A percentile compares a stretch with the other conserved stretches of the same genome.
Conservation (phyloP, 2,329 filamentous ascomycete species). For the Aspergillus aculeatus region DNA sequence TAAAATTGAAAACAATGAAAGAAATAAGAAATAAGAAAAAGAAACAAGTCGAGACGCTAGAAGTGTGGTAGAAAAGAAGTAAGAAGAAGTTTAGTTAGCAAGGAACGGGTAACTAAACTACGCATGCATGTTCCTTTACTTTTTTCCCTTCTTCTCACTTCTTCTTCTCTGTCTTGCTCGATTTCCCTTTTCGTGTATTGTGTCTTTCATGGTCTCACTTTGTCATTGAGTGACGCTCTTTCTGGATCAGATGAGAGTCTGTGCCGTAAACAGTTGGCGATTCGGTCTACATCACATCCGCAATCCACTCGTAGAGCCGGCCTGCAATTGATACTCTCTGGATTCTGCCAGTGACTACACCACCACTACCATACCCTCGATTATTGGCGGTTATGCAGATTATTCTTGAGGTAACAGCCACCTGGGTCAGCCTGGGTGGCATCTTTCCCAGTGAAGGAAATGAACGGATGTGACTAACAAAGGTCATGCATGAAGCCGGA, state of each 20-base stretch:
- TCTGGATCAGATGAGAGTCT: slow-evolving; percentile 10
- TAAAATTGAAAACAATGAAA: neutral
- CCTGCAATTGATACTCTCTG: slow-evolving; percentile 14
- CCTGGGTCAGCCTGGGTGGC: slow-evolving; percentile 16
- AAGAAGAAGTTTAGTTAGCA: slow-evolving; percentile 18
- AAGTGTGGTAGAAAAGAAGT: slow-evolving; percentile 7
- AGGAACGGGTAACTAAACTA: slow-evolving; percentile 16
- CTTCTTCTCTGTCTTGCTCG: slow-evolving; percentile 12
- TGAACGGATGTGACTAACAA: slow-evolving; percentile 13
- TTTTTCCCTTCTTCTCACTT: slow-evolving; percentile 8
- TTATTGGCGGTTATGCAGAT: slow-evolving; percentile 31
- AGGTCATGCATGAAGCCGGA: slow-evolving; percentile 14
- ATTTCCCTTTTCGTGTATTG: slow-evolving; percentile 13
- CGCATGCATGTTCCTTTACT: slow-evolving; percentile 20
- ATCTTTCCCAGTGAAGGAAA: slow-evolving; percentile 13
- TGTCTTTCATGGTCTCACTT: slow-evolving; percentile 1
- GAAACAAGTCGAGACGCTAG: neutral
- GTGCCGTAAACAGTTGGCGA: slow-evolving; percentile 22
- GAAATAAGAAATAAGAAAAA: neutral
- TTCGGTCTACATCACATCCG: slow-evolving; percentile 22
- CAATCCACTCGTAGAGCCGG: slow-evolving; percentile 17
- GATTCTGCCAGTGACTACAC: slow-evolving; percentile 9
- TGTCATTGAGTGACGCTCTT: slow-evolving; percentile 4
- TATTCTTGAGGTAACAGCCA: slow-evolving; percentile 20
- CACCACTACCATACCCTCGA: slow-evolving; percentile 19